phyloP scores from a whole-genome alignment of 2,329 filamentous ascomycete genomes.

The Dendryphion nanum region DNA sequence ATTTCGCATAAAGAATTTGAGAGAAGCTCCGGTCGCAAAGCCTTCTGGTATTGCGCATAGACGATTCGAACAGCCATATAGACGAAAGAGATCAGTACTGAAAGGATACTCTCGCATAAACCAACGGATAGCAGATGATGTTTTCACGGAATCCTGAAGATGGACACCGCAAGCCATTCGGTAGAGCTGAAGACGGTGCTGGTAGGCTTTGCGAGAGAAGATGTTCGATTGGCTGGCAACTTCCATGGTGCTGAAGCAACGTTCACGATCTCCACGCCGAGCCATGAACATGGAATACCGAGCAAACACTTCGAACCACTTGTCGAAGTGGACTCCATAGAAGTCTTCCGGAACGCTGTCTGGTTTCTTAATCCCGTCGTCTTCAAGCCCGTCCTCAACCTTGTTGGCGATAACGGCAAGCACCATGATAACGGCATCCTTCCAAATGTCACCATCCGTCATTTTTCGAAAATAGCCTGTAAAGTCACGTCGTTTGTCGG shows the following conservation, averaged over 20 bases:
- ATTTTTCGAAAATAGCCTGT: slow-evolving; percentile 35
- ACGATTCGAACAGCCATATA: slow-evolving; percentile 76
- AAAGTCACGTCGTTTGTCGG: slow-evolving; percentile 46
- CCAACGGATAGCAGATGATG: slow-evolving; percentile 72
- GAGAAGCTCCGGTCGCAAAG: slow-evolving; percentile 77
- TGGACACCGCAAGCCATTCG: slow-evolving; percentile 84
- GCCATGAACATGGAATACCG: slow-evolving; percentile 81
- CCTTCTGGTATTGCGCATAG: slow-evolving; percentile 70
- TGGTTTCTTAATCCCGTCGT: slow-evolving; percentile 27
- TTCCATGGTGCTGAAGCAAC: slow-evolving; percentile 78
- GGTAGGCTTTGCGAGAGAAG: slow-evolving; percentile 69
- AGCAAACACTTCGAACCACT: slow-evolving; percentile 88
- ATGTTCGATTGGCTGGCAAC: slow-evolving; percentile 77
- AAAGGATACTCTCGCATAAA: slow-evolving; percentile 82
- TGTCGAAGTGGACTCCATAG: slow-evolving; percentile 75
- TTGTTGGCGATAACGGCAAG: slow-evolving; percentile 35
- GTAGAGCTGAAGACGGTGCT: slow-evolving; percentile 71
- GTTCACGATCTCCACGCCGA: slow-evolving; percentile 62
- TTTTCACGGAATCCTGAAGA: slow-evolving; percentile 73
- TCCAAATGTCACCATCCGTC: slow-evolving; percentile 32
- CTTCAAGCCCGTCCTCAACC: slow-evolving; percentile 29
- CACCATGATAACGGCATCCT: slow-evolving; percentile 32
- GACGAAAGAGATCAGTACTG: slow-evolving; percentile 76
- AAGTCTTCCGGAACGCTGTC: slow-evolving; percentile 54
- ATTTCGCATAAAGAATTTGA: slow-evolving; percentile 89